Percentiles rank a stretch among this genome's conserved stretches.
phyloP scores from a whole-genome alignment of 345 rosid species.

The Angophora floribunda region DNA sequence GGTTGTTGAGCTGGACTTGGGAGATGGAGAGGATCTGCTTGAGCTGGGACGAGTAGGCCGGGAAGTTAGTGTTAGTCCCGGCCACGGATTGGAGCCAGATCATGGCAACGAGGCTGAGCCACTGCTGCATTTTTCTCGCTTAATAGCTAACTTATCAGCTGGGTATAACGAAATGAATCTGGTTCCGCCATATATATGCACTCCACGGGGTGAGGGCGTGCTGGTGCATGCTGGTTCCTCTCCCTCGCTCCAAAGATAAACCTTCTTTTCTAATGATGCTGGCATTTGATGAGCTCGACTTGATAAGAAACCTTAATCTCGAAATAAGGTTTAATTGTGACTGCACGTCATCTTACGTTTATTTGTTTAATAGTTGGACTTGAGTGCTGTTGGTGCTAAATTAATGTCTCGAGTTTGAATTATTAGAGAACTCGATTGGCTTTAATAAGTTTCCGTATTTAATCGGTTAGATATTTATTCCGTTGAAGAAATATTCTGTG shows the following conservation, averaged over 20 bases:
- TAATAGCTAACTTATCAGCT: neutral
- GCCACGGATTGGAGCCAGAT: conserved; percentile 77
- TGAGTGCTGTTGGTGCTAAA: neutral
- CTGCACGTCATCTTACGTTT: neutral
- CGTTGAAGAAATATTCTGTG: too few relatives aligned
- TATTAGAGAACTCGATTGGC: too few relatives aligned
- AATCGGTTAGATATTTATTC: too few relatives aligned
- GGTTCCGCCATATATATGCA: neutral
- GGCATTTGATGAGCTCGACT: neutral
- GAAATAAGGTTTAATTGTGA: neutral
- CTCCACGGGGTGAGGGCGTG: neutral
- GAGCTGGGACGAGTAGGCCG: conserved; percentile 86
- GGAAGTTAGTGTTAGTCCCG: conserved; percentile 81
- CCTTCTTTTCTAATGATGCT: neutral
- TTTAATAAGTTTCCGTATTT: too few relatives aligned
- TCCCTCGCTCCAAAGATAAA: neutral
- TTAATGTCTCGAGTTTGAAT: too few relatives aligned
- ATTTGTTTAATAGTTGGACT: neutral
- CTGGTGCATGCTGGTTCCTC: neutral
- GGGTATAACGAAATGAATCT: neutral
- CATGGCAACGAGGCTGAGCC: conserved; percentile 70
- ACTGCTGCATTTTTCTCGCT: conserved; percentile 1
- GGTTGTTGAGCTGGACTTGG: conserved; percentile 71
- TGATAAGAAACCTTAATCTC: neutral
- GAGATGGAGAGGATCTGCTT: conserved; percentile 64